These are phyloP conservation scores for Rauvolfia tetraphylla DNA, from an alignment of 257 asterid genomes.

Conservation along the genomic window DNA sequence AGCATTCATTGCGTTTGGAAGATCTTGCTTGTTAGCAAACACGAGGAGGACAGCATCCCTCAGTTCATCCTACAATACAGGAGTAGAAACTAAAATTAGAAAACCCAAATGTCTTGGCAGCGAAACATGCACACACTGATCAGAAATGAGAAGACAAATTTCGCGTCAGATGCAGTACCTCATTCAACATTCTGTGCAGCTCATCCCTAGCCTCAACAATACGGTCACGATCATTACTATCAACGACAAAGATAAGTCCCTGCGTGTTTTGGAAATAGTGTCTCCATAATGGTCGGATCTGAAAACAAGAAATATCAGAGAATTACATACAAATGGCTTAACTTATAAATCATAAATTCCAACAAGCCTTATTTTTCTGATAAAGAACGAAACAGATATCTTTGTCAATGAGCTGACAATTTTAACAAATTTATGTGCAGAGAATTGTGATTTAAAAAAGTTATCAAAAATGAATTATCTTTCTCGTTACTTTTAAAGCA, in stretches of 20 bases:
- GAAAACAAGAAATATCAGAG: not conserved
- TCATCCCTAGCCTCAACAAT: conserved; percentile 18
- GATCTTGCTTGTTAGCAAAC: conserved; percentile 71
- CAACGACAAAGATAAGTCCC: conserved; percentile 16
- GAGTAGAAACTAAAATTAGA: conserved; percentile 2
- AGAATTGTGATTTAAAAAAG: not conserved
- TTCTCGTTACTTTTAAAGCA: not conserved
- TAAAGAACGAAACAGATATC: not conserved
- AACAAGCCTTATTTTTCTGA: not conserved
- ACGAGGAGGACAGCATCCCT: conserved; percentile 69
- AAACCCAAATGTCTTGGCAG: not conserved
- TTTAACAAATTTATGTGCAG: not conserved
- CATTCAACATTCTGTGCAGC: conserved; percentile 18
- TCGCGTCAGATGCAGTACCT: not conserved
- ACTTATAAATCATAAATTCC: not conserved
- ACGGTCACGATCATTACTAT: conserved; percentile 19
- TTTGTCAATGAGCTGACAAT: not conserved
- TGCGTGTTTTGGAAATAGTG: conserved; percentile 17
- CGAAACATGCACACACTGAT: not conserved
- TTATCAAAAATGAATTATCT: not conserved
- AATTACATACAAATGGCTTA: not conserved
- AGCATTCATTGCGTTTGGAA: conserved; percentile 70
- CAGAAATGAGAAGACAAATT: not conserved
- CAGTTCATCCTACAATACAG: conserved; percentile 40
- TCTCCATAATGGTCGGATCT: conserved; percentile 19